Percentiles rank a stretch among this genome's conserved stretches.
Conservation (phyloP, 495 filamentous ascomycete species). For the Cenococcum geophilum region DNA sequence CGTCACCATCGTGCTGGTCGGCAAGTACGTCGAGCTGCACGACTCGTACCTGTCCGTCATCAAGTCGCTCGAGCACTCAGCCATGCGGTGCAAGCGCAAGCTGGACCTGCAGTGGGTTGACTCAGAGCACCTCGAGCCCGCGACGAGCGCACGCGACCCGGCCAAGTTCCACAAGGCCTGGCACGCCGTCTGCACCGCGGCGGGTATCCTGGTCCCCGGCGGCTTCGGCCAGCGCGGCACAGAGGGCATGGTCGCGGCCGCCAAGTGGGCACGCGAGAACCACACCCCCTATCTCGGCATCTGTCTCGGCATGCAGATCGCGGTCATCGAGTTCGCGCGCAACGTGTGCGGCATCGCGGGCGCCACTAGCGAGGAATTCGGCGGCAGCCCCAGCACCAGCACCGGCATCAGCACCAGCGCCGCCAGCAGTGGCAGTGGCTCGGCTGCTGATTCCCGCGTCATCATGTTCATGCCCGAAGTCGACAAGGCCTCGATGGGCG, state of each 20-base stretch:
- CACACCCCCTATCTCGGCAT: constrained; percentile 82
- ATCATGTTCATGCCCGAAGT: constrained; percentile 93
- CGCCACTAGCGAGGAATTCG: constrained; percentile 63
- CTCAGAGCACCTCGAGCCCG: constrained; percentile 70
- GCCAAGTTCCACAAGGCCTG: constrained; percentile 83
- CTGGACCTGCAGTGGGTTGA: constrained; percentile 80
- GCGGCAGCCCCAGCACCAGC: constrained; percentile 23
- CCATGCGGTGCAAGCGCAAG: constrained; percentile 79
- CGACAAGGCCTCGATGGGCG: constrained; percentile 66
- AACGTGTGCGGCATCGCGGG: constrained; percentile 56
- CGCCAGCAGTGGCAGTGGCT: no score
- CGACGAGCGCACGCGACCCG: constrained; percentile 51
- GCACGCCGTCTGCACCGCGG: constrained; percentile 66
- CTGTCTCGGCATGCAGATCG: constrained; percentile 92
- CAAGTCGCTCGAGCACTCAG: constrained; percentile 82
- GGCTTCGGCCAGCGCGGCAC: constrained; percentile 81
- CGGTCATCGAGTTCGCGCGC: constrained; percentile 83
- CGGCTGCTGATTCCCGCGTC: no score
- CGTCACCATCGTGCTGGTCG: constrained; percentile 80
- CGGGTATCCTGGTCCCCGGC: constrained; percentile 64
- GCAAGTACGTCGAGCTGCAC: constrained; percentile 78
- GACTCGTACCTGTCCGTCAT: constrained; percentile 78
- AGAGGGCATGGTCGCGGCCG: constrained; percentile 80
- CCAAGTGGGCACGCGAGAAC: constrained; percentile 75
- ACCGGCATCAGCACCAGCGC: no score